Conservation (phyloP, 2,329 filamentous ascomycete genomes). For the Elsinoe perseae region DNA sequence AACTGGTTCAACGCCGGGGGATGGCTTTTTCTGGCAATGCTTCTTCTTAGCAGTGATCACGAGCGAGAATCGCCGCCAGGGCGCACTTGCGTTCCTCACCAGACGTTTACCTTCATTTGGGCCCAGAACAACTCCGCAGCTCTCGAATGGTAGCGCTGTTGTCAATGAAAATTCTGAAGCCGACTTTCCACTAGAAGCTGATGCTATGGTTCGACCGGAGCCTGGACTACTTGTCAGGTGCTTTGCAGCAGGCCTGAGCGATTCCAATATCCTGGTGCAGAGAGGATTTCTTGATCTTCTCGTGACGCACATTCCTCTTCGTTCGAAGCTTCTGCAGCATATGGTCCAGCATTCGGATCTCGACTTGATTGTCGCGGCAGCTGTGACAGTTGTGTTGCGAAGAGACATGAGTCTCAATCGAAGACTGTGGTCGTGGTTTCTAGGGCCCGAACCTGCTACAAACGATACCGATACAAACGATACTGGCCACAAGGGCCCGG, state of each 20-base stretch:
- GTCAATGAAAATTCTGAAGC: background rate
- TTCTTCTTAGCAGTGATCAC: conserved; percentile 92
- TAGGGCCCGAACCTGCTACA: conserved; percentile 62
- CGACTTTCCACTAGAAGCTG: conserved; percentile 45
- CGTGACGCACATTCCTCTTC: conserved; percentile 79
- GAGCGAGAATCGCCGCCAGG: conserved; percentile 72
- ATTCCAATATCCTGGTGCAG: conserved; percentile 86
- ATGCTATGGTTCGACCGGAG: conserved; percentile 76
- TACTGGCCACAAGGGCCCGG: conserved; percentile 21
- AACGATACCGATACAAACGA: conserved; percentile 27
- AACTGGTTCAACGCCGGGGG: conserved; percentile 46
- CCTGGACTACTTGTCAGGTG: conserved; percentile 83
- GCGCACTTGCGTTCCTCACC: conserved; percentile 77
- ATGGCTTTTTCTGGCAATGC: conserved; percentile 95
- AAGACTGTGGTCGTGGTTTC: conserved; percentile 89
- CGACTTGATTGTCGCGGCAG: conserved; percentile 71
- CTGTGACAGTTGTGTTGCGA: conserved; percentile 76
- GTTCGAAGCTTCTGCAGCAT: conserved; percentile 71
- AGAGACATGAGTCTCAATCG: conserved; percentile 96
- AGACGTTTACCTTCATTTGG: conserved; percentile 66
- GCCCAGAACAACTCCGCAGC: background rate
- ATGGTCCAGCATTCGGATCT: conserved; percentile 67
- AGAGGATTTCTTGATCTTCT: conserved; percentile 88
- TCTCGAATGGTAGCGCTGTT: conserved; percentile 6
- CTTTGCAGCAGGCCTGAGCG: conserved; percentile 80